Evolutionary conservation across 768 basidiomycete genomes (phyloP), one percentile per base, ranked within the genome.

Genomic region (Lactarius deliciosus): DNA sequence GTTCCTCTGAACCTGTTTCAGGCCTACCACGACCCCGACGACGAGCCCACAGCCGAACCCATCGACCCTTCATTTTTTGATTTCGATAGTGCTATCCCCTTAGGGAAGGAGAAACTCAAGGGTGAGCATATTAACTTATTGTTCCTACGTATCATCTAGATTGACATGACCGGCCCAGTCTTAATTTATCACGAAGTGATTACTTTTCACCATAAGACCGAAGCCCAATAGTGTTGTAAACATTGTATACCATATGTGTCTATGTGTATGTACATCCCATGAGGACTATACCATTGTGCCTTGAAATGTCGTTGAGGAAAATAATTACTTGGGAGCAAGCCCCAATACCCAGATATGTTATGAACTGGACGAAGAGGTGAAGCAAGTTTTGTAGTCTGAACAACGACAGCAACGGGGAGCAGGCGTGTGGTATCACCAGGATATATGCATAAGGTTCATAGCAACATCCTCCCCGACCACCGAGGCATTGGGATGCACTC

Each of bases 401-500:
- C 6, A 28, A 22, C 28, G 3, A 30, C 13, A 53, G 25, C 13
- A 15, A 53, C 25, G 13, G 22, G 47, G 45, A 47, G 22, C 22
- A 50, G 5, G 25, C 25, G 6, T 22, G 22, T 25, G 50, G 38
- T 40, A 40, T 16, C 38, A 40, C 38, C 38, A 16, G 7, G 18
- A n/a, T 59, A 47, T 13, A 43, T 20, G 13, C 30, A 13, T 10
- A 28, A 20, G 45, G 45, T 25, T 76, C 75, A 92, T 69, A 92
- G 74, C 59, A 89, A 68, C 87, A 91, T 89, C 74, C 87, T 82
- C 40, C 90, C 91, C 16, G 88, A 82, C 92, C 93, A 95, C 66
- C 96, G 79, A 1, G 96, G 96, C 82, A 97, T 93, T 6, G 93
- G 86, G 50, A 96, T 86, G 72, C 93, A 93, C 75, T 99, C 97